Base-by-base conservation (phyloP, 148 eudicot species). In the Vaccinium vitisidaea region DNA sequence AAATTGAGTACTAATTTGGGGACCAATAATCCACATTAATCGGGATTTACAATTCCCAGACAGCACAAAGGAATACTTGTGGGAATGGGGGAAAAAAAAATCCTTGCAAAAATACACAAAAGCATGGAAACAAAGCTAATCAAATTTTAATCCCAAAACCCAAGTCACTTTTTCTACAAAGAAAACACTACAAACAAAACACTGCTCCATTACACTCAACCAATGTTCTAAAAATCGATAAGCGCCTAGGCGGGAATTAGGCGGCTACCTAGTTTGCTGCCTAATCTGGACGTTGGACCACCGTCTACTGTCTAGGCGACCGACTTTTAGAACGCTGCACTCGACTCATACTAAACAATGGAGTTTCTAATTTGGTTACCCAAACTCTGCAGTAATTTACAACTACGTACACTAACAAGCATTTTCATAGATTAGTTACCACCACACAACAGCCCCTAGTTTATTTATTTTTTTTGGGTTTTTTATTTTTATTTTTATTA, bases 311-410 rank as follows among this genome's bases (percentile, higher is more conserved):
- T 0, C 46, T 43, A 43, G 46, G 46, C 46, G 2, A 0, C 46
- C 46, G 7, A 43, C 46, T 43, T 43, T 43, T 43, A 43, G 46
- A 43, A 43, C 46, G 0, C 46, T 43, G 5, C 46, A 43, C 5
- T 0, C 56, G n/a, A 49, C 27, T 13, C 80, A 76, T 76, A n/a
- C 2, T 19, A 61, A 61, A 21, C 14, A 9, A 63, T 23, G 14
- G 23, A 65, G 71, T 23, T 65, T 65, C 71, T 65, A 65, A 65
- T 23, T 23, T 23, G 25, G 23, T 27, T 69, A 25, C 18, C 74
- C 74, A 69, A 69, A 69, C 74, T 69, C 74, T 69, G 43, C 74
- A 69, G 39, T 11, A 69, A 69, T 69, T 69, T 69, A 69, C 74
- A 69, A 67, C 55, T 13, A 11, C 55, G 16, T 30, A n/a, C 18